Evolutionary conservation across 257 asterid species (phyloP), one percentile per base, ranked within the genome.

Genomic region (Ballota nigra): DNA sequence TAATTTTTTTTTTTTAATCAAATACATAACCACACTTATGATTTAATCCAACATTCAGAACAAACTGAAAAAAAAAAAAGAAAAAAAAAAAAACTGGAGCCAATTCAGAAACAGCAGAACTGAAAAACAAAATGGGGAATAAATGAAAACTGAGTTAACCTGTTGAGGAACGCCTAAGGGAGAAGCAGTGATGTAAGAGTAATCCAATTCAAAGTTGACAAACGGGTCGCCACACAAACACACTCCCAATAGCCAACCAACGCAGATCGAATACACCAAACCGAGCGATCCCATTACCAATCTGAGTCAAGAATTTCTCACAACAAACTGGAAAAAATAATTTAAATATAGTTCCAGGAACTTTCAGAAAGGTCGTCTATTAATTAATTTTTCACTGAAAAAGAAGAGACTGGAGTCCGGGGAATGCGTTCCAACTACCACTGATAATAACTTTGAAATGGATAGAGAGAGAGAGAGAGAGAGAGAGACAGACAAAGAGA

Each of bases 151-250:
- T 19, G 19, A 75, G 49, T 3, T 61, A 19, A 94, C 99, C 98
- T 87, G 97, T 71, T 95, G 99, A 64, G 98, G 95, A 72, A 91
- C 86, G 26, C 99, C 98, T n/a, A 91, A 90, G 6, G 99, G 99
- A 61, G 97, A 89, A 66, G 78, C 97, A 38, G 90, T 89, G 41
- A 85, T 82, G 80, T 91, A 94, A 5, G 97, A 85, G 70, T 83
- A 38, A 65, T 82, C 98, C 78, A 95, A 84, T 16, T 85, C 85
- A 73, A 81, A 83, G 80, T 72, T 64, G 33, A 83, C 86, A 57
- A 73, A 91, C 4, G 96, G 97, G 79, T 94, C 98, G 2, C 77
- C 96, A 15, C 85, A 80, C 2, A 81, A 87, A 40, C 88, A 79
- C 53, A 78, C 65, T 29, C 83, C 80, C 66, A 81, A 6, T 33